Base-by-base conservation (phyloP, 2,329 filamentous ascomycete species). In the Colletotrichum plurivorum region DNA sequence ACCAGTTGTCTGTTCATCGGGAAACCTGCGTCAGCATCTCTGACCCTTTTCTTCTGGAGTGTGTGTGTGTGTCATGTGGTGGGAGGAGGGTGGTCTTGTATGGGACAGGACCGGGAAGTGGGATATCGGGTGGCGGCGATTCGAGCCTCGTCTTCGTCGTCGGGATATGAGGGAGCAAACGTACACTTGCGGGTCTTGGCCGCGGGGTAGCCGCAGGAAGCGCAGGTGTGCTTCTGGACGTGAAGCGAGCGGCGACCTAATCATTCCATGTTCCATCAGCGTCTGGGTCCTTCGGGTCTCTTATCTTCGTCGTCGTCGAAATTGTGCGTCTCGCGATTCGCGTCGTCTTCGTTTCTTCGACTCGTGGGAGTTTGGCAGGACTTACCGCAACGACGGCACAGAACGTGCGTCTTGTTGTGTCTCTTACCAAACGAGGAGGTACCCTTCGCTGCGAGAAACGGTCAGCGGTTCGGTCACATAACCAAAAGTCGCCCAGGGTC, bases 181-280 rank as follows among this genome's bases (percentile, higher is more conserved):
- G 83, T 97, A 98, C 95, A 99, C 92, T 97, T 97, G 85, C 96
- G 92, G 85, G 89, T 95, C 92, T 97, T 97, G 85, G 96, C 96
- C 83, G 94, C 88, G 83, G 96, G 96, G 88, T 98, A 99, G 84
- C 95, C 96, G 90, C 96, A 99, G 76, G 88, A 88, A 78, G 95
- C 85, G 89, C 96, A 99, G 83, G 94, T 97, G 87, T 97, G 92
- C 93, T 99, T 99, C 90, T 99, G 96, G 88, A 98, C 92, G 92
- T 99, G 96, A 86, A 98, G 92, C 81, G 96, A 97, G 84, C 96
- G 95, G 84, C 93, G 93, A 87, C 95, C 94, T 97, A 31, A 63
- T 62, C 51, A 68, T 25, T 5, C 49, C 31, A 36, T 36, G 31
- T 10, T 36, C 41, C 56, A 18, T 39, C 22, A 27, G 57, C 31